Base-by-base conservation (phyloP, 192 early-diverging fungal species). In the Hyaloraphidium curvatum region DNA sequence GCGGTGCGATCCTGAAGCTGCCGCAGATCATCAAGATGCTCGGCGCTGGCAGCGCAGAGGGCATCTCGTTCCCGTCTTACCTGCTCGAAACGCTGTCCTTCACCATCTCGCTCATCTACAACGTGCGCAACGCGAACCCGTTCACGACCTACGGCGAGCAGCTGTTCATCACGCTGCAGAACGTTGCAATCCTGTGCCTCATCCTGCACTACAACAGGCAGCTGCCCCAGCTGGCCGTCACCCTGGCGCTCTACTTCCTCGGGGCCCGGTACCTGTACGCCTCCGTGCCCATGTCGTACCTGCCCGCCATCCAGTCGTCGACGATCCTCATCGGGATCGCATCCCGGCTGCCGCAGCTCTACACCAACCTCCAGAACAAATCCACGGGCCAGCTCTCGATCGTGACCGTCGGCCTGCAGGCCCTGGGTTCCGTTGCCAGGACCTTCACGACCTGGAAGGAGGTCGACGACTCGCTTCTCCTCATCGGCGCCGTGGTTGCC, bases 21-120 rank as follows among this genome's bases (percentile, higher is more conserved):
- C 95, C 95, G 4, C 92, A 98, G 68, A 91, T 98, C 28, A 61
- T 87, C 61, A 98, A 92, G 55, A 92, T 96, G 41, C 41, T 87
- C 17, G 60, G 62, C 21, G 68, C 78, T 30, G 53, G 66, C 43
- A 85, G 83, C 27, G 80, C 79, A 13, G 67, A 73, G 41, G 93
- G 93, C 1, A 72, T 98, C 43, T 89, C 84, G 7, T 68, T 91
- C 53, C 61, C 71, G 11, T 77, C 80, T 3, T 85, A 86, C 55
- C 57, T 85, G 2, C 67, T 98, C 28, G 95, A 98, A 63, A 82
- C 89, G 11, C 50, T 80, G 23, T 79, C 87, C 30, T 82, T 57
- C 22, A 50, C 43, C 43, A 48, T 48, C 43, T 48, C 43, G 2
- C 64, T 93, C 21, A 82, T 87, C 4, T 98, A 94, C 72, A 92